Conservation (phyloP, 140 eudicot genomes). For the Oenanthe javanica region DNA sequence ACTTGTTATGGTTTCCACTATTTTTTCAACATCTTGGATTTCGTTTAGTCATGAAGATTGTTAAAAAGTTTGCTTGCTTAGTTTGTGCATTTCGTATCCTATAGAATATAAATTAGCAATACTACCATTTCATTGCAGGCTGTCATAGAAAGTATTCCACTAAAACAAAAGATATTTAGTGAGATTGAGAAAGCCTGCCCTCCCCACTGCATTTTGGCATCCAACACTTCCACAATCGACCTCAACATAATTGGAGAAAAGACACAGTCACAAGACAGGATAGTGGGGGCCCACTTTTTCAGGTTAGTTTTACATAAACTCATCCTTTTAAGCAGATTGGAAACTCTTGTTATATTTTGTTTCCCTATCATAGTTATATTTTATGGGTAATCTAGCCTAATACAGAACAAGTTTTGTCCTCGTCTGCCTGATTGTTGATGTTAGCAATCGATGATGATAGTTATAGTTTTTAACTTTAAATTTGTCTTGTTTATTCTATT, state of each 20-base stretch:
- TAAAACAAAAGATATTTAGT: constrained; percentile 61
- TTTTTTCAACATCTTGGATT: not conserved
- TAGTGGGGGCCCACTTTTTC: constrained; percentile 71
- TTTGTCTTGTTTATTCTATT: not conserved
- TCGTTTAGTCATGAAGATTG: not conserved
- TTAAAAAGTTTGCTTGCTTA: not conserved
- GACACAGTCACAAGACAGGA: constrained; percentile 57
- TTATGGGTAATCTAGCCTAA: not conserved
- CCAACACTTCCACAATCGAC: constrained; percentile 63
- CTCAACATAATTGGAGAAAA: constrained; percentile 53
- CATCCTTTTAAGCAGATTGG: constrained; percentile 1
- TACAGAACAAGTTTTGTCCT: not conserved
- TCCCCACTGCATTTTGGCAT: constrained; percentile 70
- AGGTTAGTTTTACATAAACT: constrained; percentile 30
- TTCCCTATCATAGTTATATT: not conserved
- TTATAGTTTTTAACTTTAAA: not conserved
- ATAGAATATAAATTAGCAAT: not conserved
- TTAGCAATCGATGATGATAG: not conserved
- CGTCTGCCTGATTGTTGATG: not conserved
- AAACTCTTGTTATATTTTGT: not conserved
- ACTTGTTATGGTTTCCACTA: not conserved
- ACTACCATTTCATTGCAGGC: constrained; percentile 31
- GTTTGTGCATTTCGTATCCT: not conserved
- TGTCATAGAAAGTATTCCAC: constrained; percentile 48
- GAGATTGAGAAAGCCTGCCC: constrained; percentile 60